Conservation (phyloP, 192 early-diverging fungal genomes). For the Umbelopsis sp. region DNA sequence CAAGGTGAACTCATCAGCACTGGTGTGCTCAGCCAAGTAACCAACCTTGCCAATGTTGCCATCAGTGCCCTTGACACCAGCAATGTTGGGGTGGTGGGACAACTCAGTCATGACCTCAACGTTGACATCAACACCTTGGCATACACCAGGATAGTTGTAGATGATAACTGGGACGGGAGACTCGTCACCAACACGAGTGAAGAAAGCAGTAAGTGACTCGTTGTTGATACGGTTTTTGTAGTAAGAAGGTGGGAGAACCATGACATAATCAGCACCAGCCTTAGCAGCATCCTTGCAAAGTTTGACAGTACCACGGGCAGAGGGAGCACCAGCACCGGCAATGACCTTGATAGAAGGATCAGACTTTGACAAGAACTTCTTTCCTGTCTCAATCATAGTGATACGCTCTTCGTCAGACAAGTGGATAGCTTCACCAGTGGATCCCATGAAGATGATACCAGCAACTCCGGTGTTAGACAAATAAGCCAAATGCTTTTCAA, state of each 20-base stretch:
- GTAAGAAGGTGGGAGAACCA: constrained; percentile 39
- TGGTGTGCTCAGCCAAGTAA: constrained; percentile 28
- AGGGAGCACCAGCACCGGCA: constrained; percentile 30
- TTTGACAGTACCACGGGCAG: constrained; percentile 28
- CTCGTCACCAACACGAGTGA: constrained; percentile 26
- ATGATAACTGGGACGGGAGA: constrained; percentile 42
- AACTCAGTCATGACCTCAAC: constrained; percentile 19
- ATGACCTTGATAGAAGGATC: constrained; percentile 29
- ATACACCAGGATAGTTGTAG: constrained; percentile 43
- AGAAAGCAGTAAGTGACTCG: constrained; percentile 25
- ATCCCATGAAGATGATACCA: constrained; percentile 39
- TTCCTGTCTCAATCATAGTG: constrained; percentile 16
- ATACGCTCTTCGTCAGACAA: constrained; percentile 36
- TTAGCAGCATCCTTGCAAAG: constrained; percentile 30
- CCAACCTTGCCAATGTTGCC: constrained; percentile 45
- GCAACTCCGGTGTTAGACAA: constrained; percentile 32
- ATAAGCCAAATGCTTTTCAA: constrained; percentile 37
- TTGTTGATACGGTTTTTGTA: constrained; percentile 27
- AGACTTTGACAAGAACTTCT: constrained; percentile 18
- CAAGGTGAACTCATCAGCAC: constrained; percentile 35
- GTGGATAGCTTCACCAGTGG: constrained; percentile 41
- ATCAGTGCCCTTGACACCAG: constrained; percentile 40
- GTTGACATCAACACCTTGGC: constrained; percentile 37
- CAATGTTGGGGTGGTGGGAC: constrained; percentile 36
- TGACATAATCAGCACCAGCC: constrained; percentile 29